These are phyloP conservation scores for Schizosaccharomyces pombe DNA, from an alignment of 805 yeast genomes.

Conservation along the genomic window DNA sequence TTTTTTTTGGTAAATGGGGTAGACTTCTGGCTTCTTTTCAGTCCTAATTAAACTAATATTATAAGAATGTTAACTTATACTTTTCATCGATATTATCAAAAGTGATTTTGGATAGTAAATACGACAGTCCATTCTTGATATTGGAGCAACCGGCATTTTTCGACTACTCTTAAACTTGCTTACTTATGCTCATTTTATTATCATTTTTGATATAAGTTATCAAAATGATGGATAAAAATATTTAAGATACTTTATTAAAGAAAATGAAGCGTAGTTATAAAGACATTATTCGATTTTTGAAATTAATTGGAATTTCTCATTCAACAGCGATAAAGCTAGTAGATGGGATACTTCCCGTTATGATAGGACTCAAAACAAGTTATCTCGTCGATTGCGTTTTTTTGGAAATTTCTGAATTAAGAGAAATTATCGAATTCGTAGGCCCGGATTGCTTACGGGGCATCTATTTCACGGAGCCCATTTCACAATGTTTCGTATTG, in stretches of 20 bases:
- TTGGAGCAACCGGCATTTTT: too few relatives aligned
- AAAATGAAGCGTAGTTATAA: background rate
- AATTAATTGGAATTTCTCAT: background rate
- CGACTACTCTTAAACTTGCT: too few relatives aligned
- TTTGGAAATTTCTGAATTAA: background rate
- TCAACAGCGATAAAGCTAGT: background rate
- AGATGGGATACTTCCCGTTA: background rate
- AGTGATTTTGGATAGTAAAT: too few relatives aligned
- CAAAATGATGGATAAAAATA: too few relatives aligned
- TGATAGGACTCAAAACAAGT: background rate
- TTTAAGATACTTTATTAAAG: background rate
- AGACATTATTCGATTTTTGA: background rate
- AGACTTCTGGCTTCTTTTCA: too few relatives aligned
- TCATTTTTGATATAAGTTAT: too few relatives aligned
- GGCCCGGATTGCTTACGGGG: background rate
- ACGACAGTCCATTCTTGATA: too few relatives aligned
- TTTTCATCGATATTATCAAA: too few relatives aligned
- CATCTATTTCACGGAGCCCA: background rate
- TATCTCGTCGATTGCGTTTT: background rate
- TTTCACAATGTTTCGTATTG: background rate
- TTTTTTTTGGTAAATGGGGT: too few relatives aligned
- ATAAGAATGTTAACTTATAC: too few relatives aligned
- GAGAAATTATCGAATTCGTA: background rate
- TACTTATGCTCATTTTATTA: too few relatives aligned
- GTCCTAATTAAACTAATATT: too few relatives aligned